Evolutionary conservation across 2,329 filamentous ascomycete genomes (phyloP).

Genomic region (Ophiostoma angusticollis): DNA sequence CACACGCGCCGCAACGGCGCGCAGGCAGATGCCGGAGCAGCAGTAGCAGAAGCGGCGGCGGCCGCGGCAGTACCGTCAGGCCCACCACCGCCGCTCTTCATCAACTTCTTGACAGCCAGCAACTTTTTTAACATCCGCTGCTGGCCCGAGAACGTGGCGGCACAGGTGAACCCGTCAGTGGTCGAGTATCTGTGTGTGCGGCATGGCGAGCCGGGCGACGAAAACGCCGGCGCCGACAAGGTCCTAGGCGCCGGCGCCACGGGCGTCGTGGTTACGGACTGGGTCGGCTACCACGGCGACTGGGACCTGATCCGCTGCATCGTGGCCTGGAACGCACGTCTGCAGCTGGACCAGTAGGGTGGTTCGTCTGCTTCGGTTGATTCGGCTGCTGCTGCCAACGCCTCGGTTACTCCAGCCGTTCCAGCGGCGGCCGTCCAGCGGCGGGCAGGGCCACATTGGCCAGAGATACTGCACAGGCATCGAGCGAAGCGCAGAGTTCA

Average conservation of each 20-base stretch:
- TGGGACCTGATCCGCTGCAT: slow-evolving; percentile 85
- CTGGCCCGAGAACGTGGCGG: slow-evolving; percentile 89
- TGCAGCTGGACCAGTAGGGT: slow-evolving; percentile 35
- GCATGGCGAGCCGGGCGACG: slow-evolving; percentile 40
- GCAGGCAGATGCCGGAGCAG: too few species aligned
- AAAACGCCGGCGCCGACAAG: slow-evolving; percentile 33
- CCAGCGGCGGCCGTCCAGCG: too few species aligned
- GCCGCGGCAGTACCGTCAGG: slow-evolving; percentile 1
- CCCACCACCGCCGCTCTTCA: slow-evolving; percentile 50
- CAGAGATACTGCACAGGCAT: background rate
- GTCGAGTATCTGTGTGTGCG: slow-evolving; percentile 47
- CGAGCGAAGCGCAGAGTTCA: too few species aligned
- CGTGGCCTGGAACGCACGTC: slow-evolving; percentile 75
- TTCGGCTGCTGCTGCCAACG: too few species aligned
- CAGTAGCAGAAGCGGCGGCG: too few species aligned
- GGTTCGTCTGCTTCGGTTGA: too few species aligned
- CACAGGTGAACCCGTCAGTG: slow-evolving; percentile 69
- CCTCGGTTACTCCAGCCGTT: too few species aligned
- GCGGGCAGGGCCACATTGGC: too few species aligned
- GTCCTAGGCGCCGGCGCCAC: slow-evolving; percentile 60
- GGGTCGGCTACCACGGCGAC: slow-evolving; percentile 74
- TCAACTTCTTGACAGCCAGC: slow-evolving; percentile 84
- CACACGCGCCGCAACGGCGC: too few species aligned
- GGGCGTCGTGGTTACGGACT: slow-evolving; percentile 85
- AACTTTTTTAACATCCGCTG: slow-evolving; percentile 90